Base-by-base conservation (phyloP, 2,329 filamentous ascomycete species). In the Fusarium domesticum region DNA sequence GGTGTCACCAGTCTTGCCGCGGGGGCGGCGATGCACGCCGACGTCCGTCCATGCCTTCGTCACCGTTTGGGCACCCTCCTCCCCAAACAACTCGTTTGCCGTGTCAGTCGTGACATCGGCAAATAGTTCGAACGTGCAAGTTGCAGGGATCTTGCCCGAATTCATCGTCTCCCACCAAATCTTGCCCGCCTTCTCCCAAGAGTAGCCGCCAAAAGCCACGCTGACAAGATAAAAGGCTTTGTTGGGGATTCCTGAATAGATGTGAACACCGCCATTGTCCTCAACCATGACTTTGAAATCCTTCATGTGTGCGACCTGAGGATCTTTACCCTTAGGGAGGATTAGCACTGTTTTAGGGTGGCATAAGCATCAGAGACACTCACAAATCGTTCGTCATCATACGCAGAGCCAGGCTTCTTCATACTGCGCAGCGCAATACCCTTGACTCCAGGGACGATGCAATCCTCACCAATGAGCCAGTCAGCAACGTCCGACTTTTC, bases 181-280 rank as follows among this genome's bases (percentile, higher is more conserved):
- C 51, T 71, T 68, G 6, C 74, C 74, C 11, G 73, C 72, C 61
- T 74, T 75, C 54, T 77, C 74, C 72, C 72, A 81, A 4, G 72
- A 72, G 56, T 71, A 75, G 5, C 77, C 77, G 12, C 75, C 76
- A 50, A 80, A 70, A 2, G 63, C 67, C 5, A 66, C 59, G 2
- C 74, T 62, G 10, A 64, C 69, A 8, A 77, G 69, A 53, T 77
- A 77, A 51, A 81, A 81, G 3, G 77, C 77, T 48, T 71, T 70
- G 64, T 81, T 81, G 3, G 77, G 77, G 35, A 81, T 80, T 6
- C 77, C 77, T 6, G 75, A 79, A 61, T 71, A 77, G 37, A 76
- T 63, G 59, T 81, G 77, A 3, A 80, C 76, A 23, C 77, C 78
- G 6, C 74, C 74, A 35, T 75, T 72, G 57, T 79, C 76, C 6